Base-by-base conservation (phyloP, 2,329 filamentous ascomycete genomes). In the Sporothrix schenckii region DNA sequence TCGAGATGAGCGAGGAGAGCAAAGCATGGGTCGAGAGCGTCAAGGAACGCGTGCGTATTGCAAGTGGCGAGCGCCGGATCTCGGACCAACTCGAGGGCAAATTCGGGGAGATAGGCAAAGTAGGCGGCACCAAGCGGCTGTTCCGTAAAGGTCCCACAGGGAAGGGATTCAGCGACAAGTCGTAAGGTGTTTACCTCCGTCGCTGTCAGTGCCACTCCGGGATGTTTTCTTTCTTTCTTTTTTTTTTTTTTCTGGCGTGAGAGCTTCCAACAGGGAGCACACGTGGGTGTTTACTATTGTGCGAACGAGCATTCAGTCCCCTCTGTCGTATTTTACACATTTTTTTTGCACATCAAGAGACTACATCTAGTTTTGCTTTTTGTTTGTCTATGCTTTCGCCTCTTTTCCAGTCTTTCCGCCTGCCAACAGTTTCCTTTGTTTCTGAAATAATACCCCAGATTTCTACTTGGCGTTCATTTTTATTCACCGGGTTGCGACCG, bases 11-110 rank as follows among this genome's bases (percentile, higher is more conserved):
- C 70, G 88, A 89, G 69, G 89, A 93, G 79, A 92, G 90, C 76
- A 84, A 88, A 71, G 88, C 89, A 52, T 95, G 92, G 92, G 91
- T 95, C 11, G 90, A 94, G 78, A 92, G 89, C 72, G 91, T 95
- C 82, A 90, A 93, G 80, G 90, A 92, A 76, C 91, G 92, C 77
- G 92, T 93, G 53, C 87, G 90, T 71, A 85, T 89, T 61, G 91
- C 88, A 72, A 92, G 89, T 76, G 86, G 86, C 70, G 88, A 88
- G 77, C 80, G 80, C 63, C 80, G 79, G 66, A 73, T 78, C 24
- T 76, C 80, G 21, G 77, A 71, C 66, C 75, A 72, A 70, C 72
- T 75, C 72, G 77, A 80, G 39, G 77, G 76, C 75, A 80, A 83
- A 60, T 91, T 93, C 79, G 89, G 89, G 24, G 89, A 92, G 73